These are phyloP conservation scores for Lactarius quietus DNA, from an alignment of 768 basidiomycete genomes.

Conservation along the genomic window DNA sequence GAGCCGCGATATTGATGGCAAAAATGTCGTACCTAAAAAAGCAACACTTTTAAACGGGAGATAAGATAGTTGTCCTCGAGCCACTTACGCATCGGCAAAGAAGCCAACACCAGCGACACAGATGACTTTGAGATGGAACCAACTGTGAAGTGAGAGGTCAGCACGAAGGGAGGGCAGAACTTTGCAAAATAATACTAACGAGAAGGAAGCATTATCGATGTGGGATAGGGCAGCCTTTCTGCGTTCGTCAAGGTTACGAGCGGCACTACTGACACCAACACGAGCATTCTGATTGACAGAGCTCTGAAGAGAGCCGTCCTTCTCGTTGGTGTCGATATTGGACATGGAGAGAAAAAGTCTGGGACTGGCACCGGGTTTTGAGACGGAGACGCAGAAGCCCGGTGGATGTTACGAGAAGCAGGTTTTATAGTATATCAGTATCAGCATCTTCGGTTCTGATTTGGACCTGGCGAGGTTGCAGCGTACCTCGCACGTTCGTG, in stretches of 20 bases:
- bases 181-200: conserved; percentile 42
- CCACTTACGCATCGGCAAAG: conserved; percentile 76
- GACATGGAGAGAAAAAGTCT: conserved; percentile 7
- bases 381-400: not conserved
- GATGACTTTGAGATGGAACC: conserved; percentile 49
- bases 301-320: conserved; percentile 12
- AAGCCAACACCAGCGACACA: conserved; percentile 73
- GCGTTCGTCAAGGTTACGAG: conserved; percentile 53
- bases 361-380: not conserved
- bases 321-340: conserved; percentile 9
- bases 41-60: not conserved
- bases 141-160: conserved; percentile 29
- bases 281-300: not conserved
- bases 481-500: conserved; percentile 24
- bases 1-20: conserved; percentile 80
- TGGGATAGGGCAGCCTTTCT: conserved; percentile 80
- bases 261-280: not conserved
- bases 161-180: not conserved
- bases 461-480: not conserved
- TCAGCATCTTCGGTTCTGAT: not conserved
- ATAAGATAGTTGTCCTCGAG: not conserved
- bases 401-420: not conserved
- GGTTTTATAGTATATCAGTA: conserved; percentile 11
- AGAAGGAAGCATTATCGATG: conserved; percentile 83
- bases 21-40: conserved; percentile 74